These are phyloP conservation scores for Adenanthera pavonina DNA, from an alignment of 306 rosid species.

Conservation along the genomic window DNA sequence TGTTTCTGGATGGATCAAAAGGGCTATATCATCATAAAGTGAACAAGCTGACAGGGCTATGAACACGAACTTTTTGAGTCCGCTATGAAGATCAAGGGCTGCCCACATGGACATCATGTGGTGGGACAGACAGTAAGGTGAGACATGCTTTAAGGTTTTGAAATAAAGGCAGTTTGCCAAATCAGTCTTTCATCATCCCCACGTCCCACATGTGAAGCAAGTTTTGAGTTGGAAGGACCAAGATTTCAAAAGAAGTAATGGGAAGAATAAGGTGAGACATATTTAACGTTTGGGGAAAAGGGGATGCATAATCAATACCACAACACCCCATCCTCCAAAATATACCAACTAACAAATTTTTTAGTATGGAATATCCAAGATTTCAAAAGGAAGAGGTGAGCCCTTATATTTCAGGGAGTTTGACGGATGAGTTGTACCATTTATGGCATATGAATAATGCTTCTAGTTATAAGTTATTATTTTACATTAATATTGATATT, in stretches of 20 bases:
- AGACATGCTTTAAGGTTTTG: background rate
- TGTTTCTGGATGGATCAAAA: background rate
- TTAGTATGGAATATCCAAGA: background rate
- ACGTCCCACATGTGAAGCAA: background rate
- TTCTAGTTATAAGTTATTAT: too few species aligned
- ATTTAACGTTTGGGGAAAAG: background rate
- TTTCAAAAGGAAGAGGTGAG: too few species aligned
- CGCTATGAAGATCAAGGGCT: background rate
- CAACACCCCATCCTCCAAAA: background rate
- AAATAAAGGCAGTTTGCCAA: background rate
- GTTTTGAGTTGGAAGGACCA: background rate
- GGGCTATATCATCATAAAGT: background rate
- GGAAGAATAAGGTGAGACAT: background rate
- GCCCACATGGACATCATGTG: background rate
- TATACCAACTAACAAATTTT: background rate
- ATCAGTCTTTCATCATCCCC: background rate
- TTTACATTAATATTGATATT: too few species aligned
- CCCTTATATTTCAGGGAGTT: too few species aligned
- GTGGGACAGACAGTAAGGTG: too few species aligned
- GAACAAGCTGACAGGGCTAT: conserved; percentile 3
- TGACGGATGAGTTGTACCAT: too few species aligned
- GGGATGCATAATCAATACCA: background rate
- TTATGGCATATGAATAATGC: too few species aligned
- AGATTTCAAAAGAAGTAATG: conserved; percentile 2
- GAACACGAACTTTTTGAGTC: background rate